Conservation (phyloP, 2,329 filamentous ascomycete species). For the Fusarium aywerte region DNA sequence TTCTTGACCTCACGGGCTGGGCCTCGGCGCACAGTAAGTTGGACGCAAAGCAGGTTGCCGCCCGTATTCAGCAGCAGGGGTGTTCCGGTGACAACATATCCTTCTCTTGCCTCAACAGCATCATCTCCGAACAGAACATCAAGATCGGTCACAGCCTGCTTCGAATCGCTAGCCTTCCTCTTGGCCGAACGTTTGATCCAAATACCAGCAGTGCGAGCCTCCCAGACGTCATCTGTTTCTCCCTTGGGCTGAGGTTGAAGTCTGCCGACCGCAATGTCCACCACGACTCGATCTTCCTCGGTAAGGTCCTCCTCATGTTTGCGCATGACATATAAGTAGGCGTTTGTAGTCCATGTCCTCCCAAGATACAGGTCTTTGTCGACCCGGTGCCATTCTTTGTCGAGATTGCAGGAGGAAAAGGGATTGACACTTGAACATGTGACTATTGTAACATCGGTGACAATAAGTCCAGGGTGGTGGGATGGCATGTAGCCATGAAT, state of each 20-base stretch:
- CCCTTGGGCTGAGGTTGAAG: slow-evolving; percentile 68
- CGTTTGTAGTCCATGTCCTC: slow-evolving; percentile 76
- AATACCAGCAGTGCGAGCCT: slow-evolving; percentile 77
- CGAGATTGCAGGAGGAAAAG: slow-evolving; percentile 80
- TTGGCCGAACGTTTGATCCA: slow-evolving; percentile 84
- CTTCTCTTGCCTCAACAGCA: slow-evolving; percentile 86
- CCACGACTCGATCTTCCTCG: slow-evolving; percentile 78
- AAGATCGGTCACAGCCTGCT: slow-evolving; percentile 78
- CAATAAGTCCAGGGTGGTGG: slow-evolving; percentile 84
- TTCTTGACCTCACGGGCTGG: slow-evolving; percentile 71
- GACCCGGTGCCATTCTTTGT: slow-evolving; percentile 81
- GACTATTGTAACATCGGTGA: slow-evolving; percentile 85
- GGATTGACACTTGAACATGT: slow-evolving; percentile 80
- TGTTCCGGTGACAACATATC: slow-evolving; percentile 83
- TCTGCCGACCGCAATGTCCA: slow-evolving; percentile 80
- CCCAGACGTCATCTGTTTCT: slow-evolving; percentile 75
- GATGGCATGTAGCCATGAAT: slow-evolving; percentile 89
- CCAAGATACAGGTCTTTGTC: slow-evolving; percentile 90
- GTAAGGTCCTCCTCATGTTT: slow-evolving; percentile 87
- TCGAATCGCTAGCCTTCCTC: slow-evolving; percentile 78
- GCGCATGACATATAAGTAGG: slow-evolving; percentile 83
- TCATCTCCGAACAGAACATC: slow-evolving; percentile 92
- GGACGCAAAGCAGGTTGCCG: slow-evolving; percentile 72
- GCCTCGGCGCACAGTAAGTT: slow-evolving; percentile 83
- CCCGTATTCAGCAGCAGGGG: slow-evolving; percentile 76